Conservation (phyloP, 495 filamentous ascomycete species). For the Hypoxylon lienhwacheense region DNA sequence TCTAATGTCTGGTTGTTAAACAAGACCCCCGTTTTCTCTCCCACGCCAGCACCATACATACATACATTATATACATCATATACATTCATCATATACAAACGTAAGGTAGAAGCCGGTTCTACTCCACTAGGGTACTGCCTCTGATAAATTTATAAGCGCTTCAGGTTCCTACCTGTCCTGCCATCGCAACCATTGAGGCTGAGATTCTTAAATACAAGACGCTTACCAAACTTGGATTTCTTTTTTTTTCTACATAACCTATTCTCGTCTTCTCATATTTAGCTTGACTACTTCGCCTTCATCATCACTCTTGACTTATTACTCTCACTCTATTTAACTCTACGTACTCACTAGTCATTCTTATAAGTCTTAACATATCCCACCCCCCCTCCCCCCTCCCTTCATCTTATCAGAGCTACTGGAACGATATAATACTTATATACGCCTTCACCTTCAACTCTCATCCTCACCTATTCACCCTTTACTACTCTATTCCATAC, state of each 20-base stretch:
- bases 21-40: constrained; percentile 24
- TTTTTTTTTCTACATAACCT: constrained; percentile 21
- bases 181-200: constrained; percentile 36
- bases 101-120: constrained; percentile 31
- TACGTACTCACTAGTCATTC: no score
- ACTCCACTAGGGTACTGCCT: constrained; percentile 39
- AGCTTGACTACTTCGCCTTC: constrained; percentile 17
- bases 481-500: no score
- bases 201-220: constrained; percentile 40
- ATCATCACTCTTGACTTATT: no score
- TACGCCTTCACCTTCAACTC: constrained; percentile 7
- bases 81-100: no score
- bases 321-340: no score
- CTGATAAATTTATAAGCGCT: constrained; percentile 41
- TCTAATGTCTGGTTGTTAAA: constrained; percentile 16
- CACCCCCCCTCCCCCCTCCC: constrained; percentile 15
- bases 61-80: no score
- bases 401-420: no score
- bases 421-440: constrained; percentile 5
- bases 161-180: constrained; percentile 37
- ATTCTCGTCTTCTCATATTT: constrained; percentile 20
- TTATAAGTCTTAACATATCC: constrained; percentile 30
- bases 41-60: constrained; percentile 32
- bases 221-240: constrained; percentile 33
- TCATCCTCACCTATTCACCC: no score